A percentile compares a stretch with the other conserved stretches of the same genome.
Evolutionary conservation across 352 stramenopile species (phyloP).

Genomic region (Phytophthora pisi): DNA sequence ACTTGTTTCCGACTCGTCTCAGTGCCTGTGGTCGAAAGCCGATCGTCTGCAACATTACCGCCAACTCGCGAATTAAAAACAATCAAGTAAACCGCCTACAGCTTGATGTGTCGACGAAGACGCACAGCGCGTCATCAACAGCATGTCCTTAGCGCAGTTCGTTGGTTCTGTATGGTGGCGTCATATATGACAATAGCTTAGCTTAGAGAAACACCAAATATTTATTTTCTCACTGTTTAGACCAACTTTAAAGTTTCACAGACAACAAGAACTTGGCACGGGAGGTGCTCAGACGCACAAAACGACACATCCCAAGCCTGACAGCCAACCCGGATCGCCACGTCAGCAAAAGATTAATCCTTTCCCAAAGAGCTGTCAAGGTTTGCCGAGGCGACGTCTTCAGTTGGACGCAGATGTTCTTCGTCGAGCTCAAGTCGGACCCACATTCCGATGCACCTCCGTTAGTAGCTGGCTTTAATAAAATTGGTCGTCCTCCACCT

Average conservation of each 20-base stretch:
- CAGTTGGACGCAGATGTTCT: slow-evolving; percentile 18
- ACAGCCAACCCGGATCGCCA: too few species aligned
- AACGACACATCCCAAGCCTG: too few species aligned
- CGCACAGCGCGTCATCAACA: not conserved
- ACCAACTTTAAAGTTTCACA: too few species aligned
- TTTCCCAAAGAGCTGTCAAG: too few species aligned
- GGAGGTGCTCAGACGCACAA: too few species aligned
- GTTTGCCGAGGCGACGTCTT: slow-evolving; percentile 16
- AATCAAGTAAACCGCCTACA: not conserved
- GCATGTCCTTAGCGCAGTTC: too few species aligned
- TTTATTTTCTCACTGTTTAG: too few species aligned
- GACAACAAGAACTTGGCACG: too few species aligned
- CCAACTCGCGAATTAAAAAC: not conserved
- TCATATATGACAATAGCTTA: too few species aligned
- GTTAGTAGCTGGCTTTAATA: not conserved
- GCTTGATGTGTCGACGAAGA: not conserved
- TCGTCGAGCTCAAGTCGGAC: slow-evolving; percentile 20
- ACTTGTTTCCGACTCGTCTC: not conserved
- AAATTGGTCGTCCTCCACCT: not conserved
- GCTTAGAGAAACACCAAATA: too few species aligned
- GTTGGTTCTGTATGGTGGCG: too few species aligned
- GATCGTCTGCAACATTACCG: not conserved
- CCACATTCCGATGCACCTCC: not conserved
- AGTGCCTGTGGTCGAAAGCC: not conserved
- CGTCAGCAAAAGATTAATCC: not conserved